These are phyloP conservation scores for Neoboletus subvelutipes DNA, from an alignment of 768 basidiomycete species.

Conservation along the genomic window DNA sequence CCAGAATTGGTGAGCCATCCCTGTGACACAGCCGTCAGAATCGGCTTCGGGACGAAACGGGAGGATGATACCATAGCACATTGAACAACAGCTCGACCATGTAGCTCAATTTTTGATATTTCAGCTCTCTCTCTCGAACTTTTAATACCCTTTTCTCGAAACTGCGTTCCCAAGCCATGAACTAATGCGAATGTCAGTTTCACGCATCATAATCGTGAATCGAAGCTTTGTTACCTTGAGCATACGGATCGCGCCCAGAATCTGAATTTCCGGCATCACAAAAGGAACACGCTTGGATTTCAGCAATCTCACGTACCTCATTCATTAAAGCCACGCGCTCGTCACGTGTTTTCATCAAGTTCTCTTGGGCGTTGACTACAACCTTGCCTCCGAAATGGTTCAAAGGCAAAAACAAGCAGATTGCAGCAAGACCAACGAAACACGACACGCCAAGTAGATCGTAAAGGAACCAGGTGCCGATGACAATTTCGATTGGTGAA, in stretches of 20 bases:
- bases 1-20: slow-evolving; percentile 52
- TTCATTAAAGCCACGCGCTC: slow-evolving; percentile 92
- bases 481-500: slow-evolving; percentile 72
- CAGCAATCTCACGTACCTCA: slow-evolving; percentile 43
- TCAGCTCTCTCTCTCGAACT: slow-evolving; percentile 77
- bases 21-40: slow-evolving; percentile 20
- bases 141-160: slow-evolving; percentile 75
- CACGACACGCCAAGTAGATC: slow-evolving; percentile 75
- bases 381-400: slow-evolving; percentile 85
- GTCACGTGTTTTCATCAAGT: slow-evolving; percentile 89
- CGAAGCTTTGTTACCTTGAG: slow-evolving; percentile 51
- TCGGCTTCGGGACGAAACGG: not conserved
- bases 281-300: not conserved
- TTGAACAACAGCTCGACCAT: slow-evolving; percentile 73
- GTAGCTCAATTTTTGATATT: slow-evolving; percentile 84
- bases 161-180: slow-evolving; percentile 94
- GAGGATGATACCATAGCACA: slow-evolving; percentile 46
- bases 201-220: not conserved
- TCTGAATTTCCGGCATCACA: slow-evolving; percentile 33
- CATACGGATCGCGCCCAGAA: slow-evolving; percentile 88
- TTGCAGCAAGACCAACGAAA: slow-evolving; percentile 75
- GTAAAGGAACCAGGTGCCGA: slow-evolving; percentile 78
- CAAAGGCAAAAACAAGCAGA: slow-evolving; percentile 69
- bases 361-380: slow-evolving; percentile 75
- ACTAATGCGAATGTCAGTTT: slow-evolving; percentile 41